These are phyloP conservation scores for Talaromyces sp. DNA, from an alignment of 2,329 filamentous ascomycete species.

Conservation along the genomic window DNA sequence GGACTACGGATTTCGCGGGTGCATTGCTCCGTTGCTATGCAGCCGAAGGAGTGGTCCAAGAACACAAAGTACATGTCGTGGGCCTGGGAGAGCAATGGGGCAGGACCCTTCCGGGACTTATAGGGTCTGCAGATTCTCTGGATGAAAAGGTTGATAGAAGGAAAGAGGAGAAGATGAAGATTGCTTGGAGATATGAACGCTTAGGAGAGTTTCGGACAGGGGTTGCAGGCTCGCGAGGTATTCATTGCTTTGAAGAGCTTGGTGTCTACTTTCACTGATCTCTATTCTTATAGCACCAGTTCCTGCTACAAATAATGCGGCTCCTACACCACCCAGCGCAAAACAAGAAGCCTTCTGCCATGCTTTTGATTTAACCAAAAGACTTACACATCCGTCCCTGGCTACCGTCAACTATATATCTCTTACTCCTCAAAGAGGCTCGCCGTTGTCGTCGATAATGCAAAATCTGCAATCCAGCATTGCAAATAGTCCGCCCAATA, in stretches of 20 bases:
- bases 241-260: slow-evolving; percentile 29
- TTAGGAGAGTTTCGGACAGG: slow-evolving; percentile 68
- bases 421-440: slow-evolving; percentile 41
- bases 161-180: slow-evolving; percentile 84
- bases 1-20: slow-evolving; percentile 91
- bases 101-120: slow-evolving; percentile 75
- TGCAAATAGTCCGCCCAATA: slow-evolving; percentile 56
- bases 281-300: slow-evolving; percentile 29
- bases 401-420: slow-evolving; percentile 55
- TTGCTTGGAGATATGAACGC: slow-evolving; percentile 94
- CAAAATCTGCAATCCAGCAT: slow-evolving; percentile 57
- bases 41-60: slow-evolving; percentile 88
- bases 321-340: slow-evolving; percentile 29
- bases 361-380: slow-evolving; percentile 68
- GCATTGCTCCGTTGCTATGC: slow-evolving; percentile 84
- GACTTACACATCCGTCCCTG: slow-evolving; percentile 57
- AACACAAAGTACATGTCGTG: slow-evolving; percentile 82
- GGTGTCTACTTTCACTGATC: slow-evolving; percentile 18
- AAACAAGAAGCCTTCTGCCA: slow-evolving; percentile 62
- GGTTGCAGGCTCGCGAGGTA: slow-evolving; percentile 60
- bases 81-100: slow-evolving; percentile 79
- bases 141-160: slow-evolving; percentile 43
- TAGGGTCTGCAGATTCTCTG: slow-evolving; percentile 49
- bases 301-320: slow-evolving; percentile 42
- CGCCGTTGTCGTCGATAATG: slow-evolving; percentile 66